A percentile compares a stretch with the other conserved stretches of the same genome.
phyloP scores from a whole-genome alignment of 1,284 basidiomycete species.

The Naganishia albida region DNA sequence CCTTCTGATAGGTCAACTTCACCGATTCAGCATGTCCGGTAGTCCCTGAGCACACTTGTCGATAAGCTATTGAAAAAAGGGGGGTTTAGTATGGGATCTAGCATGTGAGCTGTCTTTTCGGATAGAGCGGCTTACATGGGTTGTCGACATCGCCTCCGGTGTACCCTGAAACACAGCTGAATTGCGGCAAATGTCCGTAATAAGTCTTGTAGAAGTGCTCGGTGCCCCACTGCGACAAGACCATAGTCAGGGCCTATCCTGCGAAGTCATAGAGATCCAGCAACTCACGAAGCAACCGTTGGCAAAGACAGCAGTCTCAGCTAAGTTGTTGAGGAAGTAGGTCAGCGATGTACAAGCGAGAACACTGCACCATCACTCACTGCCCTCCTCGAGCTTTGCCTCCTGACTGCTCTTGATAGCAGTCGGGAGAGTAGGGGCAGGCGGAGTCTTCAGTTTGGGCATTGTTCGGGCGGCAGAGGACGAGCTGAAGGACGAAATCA shows the following conservation, averaged over 20 bases:
- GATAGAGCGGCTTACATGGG: conserved; percentile 35
- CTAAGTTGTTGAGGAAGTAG: conserved; percentile 35
- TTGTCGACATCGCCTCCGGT: conserved; percentile 66
- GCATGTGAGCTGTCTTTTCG: too few relatives aligned
- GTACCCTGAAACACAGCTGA: conserved; percentile 76
- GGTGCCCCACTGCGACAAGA: conserved; percentile 65
- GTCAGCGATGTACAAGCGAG: neutral
- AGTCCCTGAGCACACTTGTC: conserved; percentile 72
- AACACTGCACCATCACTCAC: conserved; percentile 37
- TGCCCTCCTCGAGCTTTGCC: conserved; percentile 45
- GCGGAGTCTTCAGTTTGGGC: conserved; percentile 43
- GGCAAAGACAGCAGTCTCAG: conserved; percentile 75
- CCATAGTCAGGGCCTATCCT: neutral
- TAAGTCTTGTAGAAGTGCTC: conserved; percentile 84
- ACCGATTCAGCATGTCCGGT: conserved; percentile 91
- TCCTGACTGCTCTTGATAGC: conserved; percentile 49
- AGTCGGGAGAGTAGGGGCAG: conserved; percentile 53
- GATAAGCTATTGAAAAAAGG: conserved; percentile 59
- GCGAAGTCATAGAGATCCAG: neutral
- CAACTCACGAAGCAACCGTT: conserved; percentile 63
- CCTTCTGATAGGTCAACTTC: conserved; percentile 80
- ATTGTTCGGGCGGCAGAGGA: conserved; percentile 28
- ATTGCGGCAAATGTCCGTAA: conserved; percentile 60
- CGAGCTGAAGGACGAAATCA: conserved; percentile 29
- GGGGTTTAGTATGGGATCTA: too few relatives aligned